Percentiles rank a stretch among this genome's conserved stretches.
Conservation (phyloP, 202 grass and related monocot genomes). For the Schoenoplectus tabernaemontani region DNA sequence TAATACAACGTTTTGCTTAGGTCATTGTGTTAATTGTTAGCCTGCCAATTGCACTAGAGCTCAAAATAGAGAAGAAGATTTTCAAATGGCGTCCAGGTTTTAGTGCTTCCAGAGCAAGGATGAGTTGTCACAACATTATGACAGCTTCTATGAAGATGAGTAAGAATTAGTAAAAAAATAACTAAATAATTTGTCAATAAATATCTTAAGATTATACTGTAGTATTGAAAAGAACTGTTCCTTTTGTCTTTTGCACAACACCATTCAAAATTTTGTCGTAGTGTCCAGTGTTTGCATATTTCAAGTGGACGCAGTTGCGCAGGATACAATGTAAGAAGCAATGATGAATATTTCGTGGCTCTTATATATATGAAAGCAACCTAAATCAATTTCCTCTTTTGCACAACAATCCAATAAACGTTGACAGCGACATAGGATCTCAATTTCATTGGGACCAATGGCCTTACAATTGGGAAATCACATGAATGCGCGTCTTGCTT, state of each 20-base stretch:
- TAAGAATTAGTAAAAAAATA: neutral
- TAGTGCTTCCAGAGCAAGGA: neutral
- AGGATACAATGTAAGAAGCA: neutral
- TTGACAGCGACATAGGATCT: conserved; percentile 18
- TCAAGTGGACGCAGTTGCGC: neutral
- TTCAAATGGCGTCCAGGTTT: neutral
- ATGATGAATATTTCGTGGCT: neutral
- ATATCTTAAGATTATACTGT: neutral
- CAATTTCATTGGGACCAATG: neutral
- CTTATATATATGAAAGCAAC: neutral
- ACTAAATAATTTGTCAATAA: neutral
- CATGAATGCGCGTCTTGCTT: neutral
- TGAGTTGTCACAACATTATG: neutral
- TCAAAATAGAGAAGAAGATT: neutral
- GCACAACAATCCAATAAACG: conserved; percentile 4
- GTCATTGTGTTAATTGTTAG: neutral
- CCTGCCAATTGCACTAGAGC: neutral
- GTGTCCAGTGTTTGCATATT: neutral
- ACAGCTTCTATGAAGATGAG: neutral
- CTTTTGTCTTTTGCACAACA: neutral
- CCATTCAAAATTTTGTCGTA: neutral
- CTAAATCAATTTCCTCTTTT: neutral
- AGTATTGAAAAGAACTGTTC: neutral
- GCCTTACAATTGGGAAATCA: neutral
- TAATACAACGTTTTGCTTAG: neutral